A percentile compares a stretch with the other conserved stretches of the same genome.
Conservation (phyloP, 768 basidiomycete genomes). For the Hirschioporus abietinus region DNA sequence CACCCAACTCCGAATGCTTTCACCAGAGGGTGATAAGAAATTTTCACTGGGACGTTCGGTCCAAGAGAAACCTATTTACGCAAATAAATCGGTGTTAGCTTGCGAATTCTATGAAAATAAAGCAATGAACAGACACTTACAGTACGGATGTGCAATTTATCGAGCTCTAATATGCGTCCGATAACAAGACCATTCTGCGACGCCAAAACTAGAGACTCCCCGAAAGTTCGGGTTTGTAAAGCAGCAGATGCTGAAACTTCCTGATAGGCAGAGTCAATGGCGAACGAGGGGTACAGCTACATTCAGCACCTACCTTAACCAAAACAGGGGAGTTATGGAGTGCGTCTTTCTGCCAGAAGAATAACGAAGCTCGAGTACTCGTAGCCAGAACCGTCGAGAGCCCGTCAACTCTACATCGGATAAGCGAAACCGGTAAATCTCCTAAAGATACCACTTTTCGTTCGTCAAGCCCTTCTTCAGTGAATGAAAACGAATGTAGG, state of each 20-base stretch:
- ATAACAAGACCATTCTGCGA: constrained; percentile 51
- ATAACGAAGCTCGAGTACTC: constrained; percentile 62
- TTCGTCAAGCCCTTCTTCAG: constrained; percentile 34
- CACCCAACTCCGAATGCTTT: constrained; percentile 66
- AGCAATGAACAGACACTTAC: constrained; percentile 33
- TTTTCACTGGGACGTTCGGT: constrained; percentile 60
- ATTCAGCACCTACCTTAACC: constrained; percentile 45
- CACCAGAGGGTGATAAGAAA: constrained; percentile 51
- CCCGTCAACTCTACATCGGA: constrained; percentile 48
- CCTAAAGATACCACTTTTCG: constrained; percentile 63
- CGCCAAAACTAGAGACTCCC: constrained; percentile 54
- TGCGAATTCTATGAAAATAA: not conserved
- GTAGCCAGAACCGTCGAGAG: constrained; percentile 60
- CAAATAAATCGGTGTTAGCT: constrained; percentile 7
- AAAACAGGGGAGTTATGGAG: constrained; percentile 66
- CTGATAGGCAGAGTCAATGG: constrained; percentile 20
- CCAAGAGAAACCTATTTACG: constrained; percentile 62
- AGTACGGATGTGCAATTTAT: constrained; percentile 77
- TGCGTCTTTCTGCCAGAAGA: constrained; percentile 62
- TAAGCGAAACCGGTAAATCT: constrained; percentile 56
- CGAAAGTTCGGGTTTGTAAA: constrained; percentile 44
- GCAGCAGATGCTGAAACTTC: constrained; percentile 49
- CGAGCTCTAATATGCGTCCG: constrained; percentile 59
- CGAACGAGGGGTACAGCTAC: not conserved
- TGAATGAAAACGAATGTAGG: constrained; percentile 50